Evolutionary conservation across 306 rosid species (phyloP).

Genomic region (Prunus padus): DNA sequence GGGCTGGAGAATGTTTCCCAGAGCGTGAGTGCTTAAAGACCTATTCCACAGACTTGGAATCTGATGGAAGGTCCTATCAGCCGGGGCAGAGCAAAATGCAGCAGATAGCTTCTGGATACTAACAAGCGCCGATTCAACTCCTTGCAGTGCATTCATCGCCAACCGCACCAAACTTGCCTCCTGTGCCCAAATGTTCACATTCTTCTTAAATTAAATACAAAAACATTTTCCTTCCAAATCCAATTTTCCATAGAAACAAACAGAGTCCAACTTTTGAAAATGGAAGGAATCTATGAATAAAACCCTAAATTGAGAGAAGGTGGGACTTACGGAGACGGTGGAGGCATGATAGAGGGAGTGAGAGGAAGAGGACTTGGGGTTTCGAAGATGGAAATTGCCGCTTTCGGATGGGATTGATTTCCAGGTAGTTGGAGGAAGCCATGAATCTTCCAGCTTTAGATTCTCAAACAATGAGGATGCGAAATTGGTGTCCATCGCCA

Average conservation of each 20-base stretch:
- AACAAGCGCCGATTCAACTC: slow-evolving; percentile 63
- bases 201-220: not conserved
- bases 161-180: slow-evolving; percentile 81
- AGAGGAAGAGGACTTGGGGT: slow-evolving; percentile 25
- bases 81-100: slow-evolving; percentile 58
- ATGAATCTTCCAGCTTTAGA: slow-evolving; percentile 66
- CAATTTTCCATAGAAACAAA: not conserved
- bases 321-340: slow-evolving; percentile 65
- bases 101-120: slow-evolving; percentile 55
- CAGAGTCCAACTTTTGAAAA: not conserved
- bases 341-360: slow-evolving; percentile 28
- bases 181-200: slow-evolving; percentile 36
- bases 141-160: slow-evolving; percentile 74
- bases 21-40: slow-evolving; percentile 68
- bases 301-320: slow-evolving; percentile 9
- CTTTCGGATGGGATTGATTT: slow-evolving; percentile 67
- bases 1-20: slow-evolving; percentile 64
- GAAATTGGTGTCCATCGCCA: slow-evolving; percentile 54
- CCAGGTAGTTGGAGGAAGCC: slow-evolving; percentile 81
- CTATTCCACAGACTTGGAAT: slow-evolving; percentile 74
- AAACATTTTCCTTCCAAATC: not conserved
- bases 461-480: slow-evolving; percentile 50
- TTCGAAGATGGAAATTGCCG: slow-evolving; percentile 22
- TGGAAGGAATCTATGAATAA: not conserved
- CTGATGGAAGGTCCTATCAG: slow-evolving; percentile 65